phyloP scores from a whole-genome alignment of 164 flowering plant species.

The Dillenia turbinata region DNA sequence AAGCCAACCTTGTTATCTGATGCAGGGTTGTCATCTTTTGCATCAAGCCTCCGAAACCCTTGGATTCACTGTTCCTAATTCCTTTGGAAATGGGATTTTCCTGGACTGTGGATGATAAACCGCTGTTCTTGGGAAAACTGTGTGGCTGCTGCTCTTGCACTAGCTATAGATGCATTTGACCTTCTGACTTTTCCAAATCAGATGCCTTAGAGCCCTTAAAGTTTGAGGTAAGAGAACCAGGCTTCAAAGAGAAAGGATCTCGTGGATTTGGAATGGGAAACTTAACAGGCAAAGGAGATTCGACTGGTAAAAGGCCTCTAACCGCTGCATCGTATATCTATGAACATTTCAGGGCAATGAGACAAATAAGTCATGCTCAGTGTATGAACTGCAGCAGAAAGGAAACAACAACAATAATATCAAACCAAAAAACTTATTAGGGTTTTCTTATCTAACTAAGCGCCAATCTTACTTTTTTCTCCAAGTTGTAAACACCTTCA shows the following conservation, averaged over 20 bases:
- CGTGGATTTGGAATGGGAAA: slow-evolving; percentile 69
- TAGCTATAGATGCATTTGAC: slow-evolving; percentile 71
- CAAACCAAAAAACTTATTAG: not conserved
- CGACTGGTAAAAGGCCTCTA: slow-evolving; percentile 62
- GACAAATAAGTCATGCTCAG: not conserved
- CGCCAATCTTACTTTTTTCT: slow-evolving; percentile 49
- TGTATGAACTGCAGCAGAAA: not conserved
- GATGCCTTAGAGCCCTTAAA: slow-evolving; percentile 20
- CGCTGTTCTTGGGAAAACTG: slow-evolving; percentile 46
- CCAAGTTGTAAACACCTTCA: slow-evolving; percentile 84
- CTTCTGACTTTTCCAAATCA: slow-evolving; percentile 35
- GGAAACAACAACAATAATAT: not conserved
- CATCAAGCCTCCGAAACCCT: slow-evolving; percentile 1
- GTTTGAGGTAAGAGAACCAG: slow-evolving; percentile 48
- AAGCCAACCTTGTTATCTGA: too few species aligned
- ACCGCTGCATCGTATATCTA: slow-evolving; percentile 73
- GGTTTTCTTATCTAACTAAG: not conserved
- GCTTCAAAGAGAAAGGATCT: slow-evolving; percentile 66
- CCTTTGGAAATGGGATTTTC: slow-evolving; percentile 6
- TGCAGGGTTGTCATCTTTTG: too few species aligned
- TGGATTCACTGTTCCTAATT: slow-evolving; percentile 15
- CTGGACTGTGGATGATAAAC: not conserved
- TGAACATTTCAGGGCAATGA: not conserved
- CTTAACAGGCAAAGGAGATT: slow-evolving; percentile 59
- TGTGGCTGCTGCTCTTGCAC: slow-evolving; percentile 79